Base-by-base conservation (phyloP, 129 eudicot genomes). In the Cynara cardunculus region DNA sequence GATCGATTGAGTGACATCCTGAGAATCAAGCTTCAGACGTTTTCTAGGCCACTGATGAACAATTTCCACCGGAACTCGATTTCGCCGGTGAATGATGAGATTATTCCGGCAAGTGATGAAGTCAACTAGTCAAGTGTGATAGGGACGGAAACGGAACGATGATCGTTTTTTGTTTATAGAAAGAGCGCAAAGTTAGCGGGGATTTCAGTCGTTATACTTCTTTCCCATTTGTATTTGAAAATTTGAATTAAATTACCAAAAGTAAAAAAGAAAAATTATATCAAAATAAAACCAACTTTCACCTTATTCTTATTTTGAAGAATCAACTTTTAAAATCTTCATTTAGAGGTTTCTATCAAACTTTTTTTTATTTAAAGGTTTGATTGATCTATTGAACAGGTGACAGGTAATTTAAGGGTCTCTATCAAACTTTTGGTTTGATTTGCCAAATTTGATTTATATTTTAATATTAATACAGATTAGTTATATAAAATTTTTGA, bases 111-210 rank as follows among this genome's bases (percentile, higher is more conserved):
- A 37, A 77, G 72, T 77, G 80, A 64, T 13, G 27, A 74, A n/a
- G n/a, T n/a, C n/a, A n/a, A n/a, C n/a, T n/a, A 76, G 34, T 62
- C 72, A 62, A 62, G 59, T 8, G 72, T 61, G 70, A 61, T 34
- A 39, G 9, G 16, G 41, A 37, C 37, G 32, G 73, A 16, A 77
- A 66, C 4, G 41, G 73, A 65, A 24, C 14, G 39, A 78, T 67
- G 34, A 35, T 66, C 56, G 34, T 22, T 79, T 79, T 56, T 24
- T 78, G 30, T 44, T 69, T 78, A 69, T 78, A 31, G 82, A 78
- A 78, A 68, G 82, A 26, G 69, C 76, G 75, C 32, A 69, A 78
- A 28, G 76, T 78, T 69, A 78, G 82, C 82, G 82, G 82, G 82
- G 76, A 53, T 78, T 78, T 78, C 75, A 69, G 69, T 39, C 24